Evolutionary conservation across 2,329 filamentous ascomycete genomes (phyloP).

Genomic region (Fusarium continuum): DNA sequence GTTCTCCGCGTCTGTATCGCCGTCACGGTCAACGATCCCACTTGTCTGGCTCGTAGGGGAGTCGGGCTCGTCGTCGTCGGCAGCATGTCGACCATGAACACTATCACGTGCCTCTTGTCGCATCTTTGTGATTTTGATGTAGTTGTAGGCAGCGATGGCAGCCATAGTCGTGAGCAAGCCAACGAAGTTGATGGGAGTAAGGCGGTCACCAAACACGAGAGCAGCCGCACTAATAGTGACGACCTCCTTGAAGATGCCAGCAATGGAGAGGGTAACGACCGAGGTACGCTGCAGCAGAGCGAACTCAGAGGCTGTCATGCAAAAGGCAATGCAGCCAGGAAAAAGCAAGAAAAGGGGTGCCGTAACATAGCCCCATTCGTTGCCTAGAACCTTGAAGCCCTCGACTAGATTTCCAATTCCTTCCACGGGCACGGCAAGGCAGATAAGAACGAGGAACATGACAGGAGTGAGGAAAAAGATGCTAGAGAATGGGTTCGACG

Average conservation of each 20-base stretch:
- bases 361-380: conserved; percentile 72
- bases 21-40: conserved; percentile 55
- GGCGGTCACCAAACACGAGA: conserved; percentile 84
- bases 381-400: conserved; percentile 71
- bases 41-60: conserved; percentile 51
- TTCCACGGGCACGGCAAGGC: conserved; percentile 87
- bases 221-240: conserved; percentile 92
- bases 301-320: conserved; percentile 97
- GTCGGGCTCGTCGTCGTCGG: conserved; percentile 40
- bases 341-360: conserved; percentile 83
- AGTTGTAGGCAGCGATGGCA: conserved; percentile 92
- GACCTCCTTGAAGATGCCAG: conserved; percentile 98
- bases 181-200: conserved; percentile 87
- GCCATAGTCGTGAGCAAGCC: conserved; percentile 88
- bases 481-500: conserved; percentile 93
- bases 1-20: conserved; percentile 56
- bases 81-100: conserved; percentile 55
- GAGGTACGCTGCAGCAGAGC: conserved; percentile 93
- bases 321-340: conserved; percentile 89
- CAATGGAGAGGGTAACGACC: conserved; percentile 95
- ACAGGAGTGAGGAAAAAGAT: conserved; percentile 98
- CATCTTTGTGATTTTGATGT: conserved; percentile 93
- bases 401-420: conserved; percentile 74
- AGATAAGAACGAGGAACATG: conserved; percentile 87
- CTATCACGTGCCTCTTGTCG: conserved; percentile 72